Percentiles rank a stretch among this genome's conserved stretches.
phyloP scores from a whole-genome alignment of 495 filamentous ascomycete genomes.

The Neurospora sp. region DNA sequence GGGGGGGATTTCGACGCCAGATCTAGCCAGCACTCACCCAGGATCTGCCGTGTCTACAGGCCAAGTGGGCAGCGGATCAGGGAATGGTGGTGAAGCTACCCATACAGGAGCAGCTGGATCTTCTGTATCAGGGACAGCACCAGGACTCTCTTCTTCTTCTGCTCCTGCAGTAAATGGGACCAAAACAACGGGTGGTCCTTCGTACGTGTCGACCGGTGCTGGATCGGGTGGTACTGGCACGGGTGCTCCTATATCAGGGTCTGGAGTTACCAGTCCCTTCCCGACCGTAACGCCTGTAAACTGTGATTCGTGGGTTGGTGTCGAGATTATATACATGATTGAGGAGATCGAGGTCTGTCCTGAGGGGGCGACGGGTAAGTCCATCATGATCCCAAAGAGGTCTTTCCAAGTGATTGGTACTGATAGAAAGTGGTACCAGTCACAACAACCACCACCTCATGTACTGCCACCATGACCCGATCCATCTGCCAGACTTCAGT shows the following conservation, averaged over 20 bases:
- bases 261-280: not conserved
- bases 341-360: conserved; percentile 24
- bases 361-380: conserved; percentile 17
- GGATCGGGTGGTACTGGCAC: not conserved
- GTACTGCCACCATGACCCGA: conserved; percentile 20
- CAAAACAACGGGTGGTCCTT: not conserved
- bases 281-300: conserved; percentile 5
- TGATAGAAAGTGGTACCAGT: conserved; percentile 5
- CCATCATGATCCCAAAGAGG: not conserved
- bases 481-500: conserved; percentile 31
- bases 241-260: not conserved
- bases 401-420: not conserved
- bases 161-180: not conserved
- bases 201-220: not conserved
- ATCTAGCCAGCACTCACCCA: not conserved
- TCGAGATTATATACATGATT: conserved; percentile 28
- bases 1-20: not conserved
- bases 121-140: not conserved
- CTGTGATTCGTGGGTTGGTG: conserved; percentile 25
- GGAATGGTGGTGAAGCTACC: not conserved
- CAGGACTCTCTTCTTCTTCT: not conserved
- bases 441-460: conserved; percentile 14
- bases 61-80: not conserved
- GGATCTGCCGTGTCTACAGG: not conserved
- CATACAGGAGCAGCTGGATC: not conserved